Evolutionary conservation across 345 rosid species (phyloP).

Genomic region (Acer campestre): DNA sequence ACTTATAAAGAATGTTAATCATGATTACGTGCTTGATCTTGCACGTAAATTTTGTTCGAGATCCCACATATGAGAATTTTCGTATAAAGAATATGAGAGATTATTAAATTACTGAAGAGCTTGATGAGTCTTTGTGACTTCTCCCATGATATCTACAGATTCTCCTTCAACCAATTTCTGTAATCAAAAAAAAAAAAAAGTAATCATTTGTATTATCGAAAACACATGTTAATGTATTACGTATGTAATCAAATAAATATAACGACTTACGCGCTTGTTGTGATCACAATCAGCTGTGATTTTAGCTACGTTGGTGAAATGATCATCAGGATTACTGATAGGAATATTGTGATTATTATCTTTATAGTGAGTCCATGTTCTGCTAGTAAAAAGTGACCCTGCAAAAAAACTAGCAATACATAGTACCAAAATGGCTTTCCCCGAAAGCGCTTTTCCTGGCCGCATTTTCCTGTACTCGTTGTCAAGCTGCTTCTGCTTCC

Average conservation of each 20-base stretch:
- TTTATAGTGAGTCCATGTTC: conserved; percentile 34
- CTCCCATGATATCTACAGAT: conserved; percentile 59
- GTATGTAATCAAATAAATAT: not conserved
- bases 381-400: conserved; percentile 61
- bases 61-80: not conserved
- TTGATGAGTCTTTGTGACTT: conserved; percentile 70
- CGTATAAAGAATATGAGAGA: not conserved
- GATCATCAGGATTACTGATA: too few species aligned
- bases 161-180: conserved; percentile 66
- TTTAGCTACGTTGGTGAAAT: conserved; percentile 25
- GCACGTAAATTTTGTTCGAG: not conserved
- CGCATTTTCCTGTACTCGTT: conserved; percentile 56
- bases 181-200: not conserved
- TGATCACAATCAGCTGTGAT: conserved; percentile 54
- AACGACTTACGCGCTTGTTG: conserved; percentile 62
- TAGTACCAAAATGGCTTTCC: conserved; percentile 57
- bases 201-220: too few species aligned
- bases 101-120: conserved; percentile 53
- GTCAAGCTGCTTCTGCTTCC: conserved; percentile 18
- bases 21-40: not conserved
- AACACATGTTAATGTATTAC: not conserved
- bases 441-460: conserved; percentile 57
- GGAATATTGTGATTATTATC: not conserved
- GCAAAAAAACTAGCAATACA: conserved; percentile 75
- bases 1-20: too few species aligned